A percentile compares a stretch with the other conserved stretches of the same genome.
These are phyloP conservation scores for Cucurbita argyrosperma DNA, from an alignment of 306 rosid species.

Conservation along the genomic window DNA sequence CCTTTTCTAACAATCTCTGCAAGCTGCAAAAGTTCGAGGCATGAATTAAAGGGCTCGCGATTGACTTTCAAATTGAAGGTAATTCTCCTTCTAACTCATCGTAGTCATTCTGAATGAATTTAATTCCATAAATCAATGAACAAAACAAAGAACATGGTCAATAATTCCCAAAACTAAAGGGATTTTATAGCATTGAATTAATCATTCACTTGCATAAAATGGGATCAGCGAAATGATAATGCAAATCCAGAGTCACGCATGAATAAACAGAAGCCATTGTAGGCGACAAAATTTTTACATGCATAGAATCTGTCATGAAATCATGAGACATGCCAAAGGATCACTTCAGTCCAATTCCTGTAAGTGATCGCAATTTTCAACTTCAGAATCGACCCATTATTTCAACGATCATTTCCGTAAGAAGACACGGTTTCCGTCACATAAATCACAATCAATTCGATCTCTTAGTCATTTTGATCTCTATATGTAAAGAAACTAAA, in stretches of 20 bases:
- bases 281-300: neutral
- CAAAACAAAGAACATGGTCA: neutral
- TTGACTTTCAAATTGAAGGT: neutral
- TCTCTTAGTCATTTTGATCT: neutral
- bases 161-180: neutral
- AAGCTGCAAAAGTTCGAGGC: slow-evolving; percentile 15
- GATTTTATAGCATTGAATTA: neutral
- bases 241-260: neutral
- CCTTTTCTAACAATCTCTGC: slow-evolving; percentile 34
- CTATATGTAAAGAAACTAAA: neutral
- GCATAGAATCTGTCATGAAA: neutral
- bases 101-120: neutral
- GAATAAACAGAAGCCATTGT: neutral
- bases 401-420: neutral
- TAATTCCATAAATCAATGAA: neutral
- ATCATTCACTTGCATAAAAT: neutral
- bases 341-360: neutral
- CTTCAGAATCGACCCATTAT: neutral
- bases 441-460: neutral
- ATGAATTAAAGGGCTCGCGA: neutral
- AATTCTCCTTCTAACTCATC: neutral
- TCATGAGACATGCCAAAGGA: neutral
- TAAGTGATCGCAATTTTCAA: neutral
- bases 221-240: neutral
- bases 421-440: neutral